phyloP scores from a whole-genome alignment of 2,329 filamentous ascomycete genomes.

The Fusarium austroafricanum region DNA sequence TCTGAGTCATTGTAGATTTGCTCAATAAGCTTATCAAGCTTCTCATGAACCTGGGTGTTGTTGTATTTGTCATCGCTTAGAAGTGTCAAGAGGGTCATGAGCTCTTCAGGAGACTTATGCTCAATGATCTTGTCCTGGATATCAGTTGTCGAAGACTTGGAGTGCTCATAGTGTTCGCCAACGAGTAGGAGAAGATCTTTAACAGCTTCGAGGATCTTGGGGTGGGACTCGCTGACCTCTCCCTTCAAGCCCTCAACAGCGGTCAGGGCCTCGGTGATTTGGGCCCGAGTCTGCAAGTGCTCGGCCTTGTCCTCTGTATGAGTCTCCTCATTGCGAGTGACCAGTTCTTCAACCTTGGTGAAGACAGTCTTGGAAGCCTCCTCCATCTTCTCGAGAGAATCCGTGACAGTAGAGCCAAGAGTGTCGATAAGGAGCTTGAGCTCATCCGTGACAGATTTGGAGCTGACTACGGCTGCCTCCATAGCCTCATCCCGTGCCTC shows the following conservation, averaged over 20 bases:
- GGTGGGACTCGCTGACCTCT: constrained; percentile 84
- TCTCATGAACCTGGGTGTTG: constrained; percentile 49
- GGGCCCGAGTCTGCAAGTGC: constrained; percentile 84
- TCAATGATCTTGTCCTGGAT: constrained; percentile 72
- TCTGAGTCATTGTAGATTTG: constrained; percentile 45
- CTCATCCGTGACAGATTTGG: constrained; percentile 86
- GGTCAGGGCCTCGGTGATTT: constrained; percentile 79
- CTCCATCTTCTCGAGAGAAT: constrained; percentile 86
- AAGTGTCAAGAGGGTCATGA: constrained; percentile 61
- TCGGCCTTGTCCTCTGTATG: constrained; percentile 80
- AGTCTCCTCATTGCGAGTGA: constrained; percentile 78
- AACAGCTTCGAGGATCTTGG: constrained; percentile 86
- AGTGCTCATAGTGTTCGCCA: constrained; percentile 88
- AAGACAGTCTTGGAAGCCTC: constrained; percentile 91
- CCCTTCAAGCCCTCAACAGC: constrained; percentile 81
- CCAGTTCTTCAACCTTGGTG: constrained; percentile 82
- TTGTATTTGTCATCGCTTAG: constrained; percentile 61
- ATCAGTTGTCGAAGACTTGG: constrained; percentile 71
- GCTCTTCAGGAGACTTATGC: constrained; percentile 69
- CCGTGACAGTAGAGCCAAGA: constrained; percentile 81
- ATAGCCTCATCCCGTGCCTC: constrained; percentile 80
- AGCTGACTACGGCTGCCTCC: constrained; percentile 77
- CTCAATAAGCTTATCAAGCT: constrained; percentile 45
- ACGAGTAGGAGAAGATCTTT: constrained; percentile 87
- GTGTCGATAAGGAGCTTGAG: constrained; percentile 88